Base-by-base conservation (phyloP, 2,329 filamentous ascomycete species). In the Leptodontidium sp. region DNA sequence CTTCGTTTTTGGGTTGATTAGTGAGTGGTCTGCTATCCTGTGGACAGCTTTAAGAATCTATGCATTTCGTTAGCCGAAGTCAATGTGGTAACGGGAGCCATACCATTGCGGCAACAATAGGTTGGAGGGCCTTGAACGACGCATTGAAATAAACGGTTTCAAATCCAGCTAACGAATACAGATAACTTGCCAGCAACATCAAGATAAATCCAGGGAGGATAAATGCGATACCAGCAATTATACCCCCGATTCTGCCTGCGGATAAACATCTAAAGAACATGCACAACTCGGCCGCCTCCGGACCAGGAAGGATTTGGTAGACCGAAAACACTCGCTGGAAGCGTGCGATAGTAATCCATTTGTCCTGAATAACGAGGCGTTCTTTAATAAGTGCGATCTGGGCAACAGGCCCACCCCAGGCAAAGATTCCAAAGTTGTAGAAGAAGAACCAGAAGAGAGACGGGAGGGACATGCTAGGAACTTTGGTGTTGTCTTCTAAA, bases 231-330 rank as follows among this genome's bases (percentile, higher is more conserved):
- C 67, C 67, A 61, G 67, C 67, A 43, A 68, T 53, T 35, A 68
- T 68, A 55, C 67, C 67, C 4, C 78, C 78, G 17, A 79, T 66
- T 68, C 77, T 76, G 8, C 78, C 78, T 47, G 75, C 76, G 21
- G 77, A 78, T 66, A 80, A 67, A 66, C 77, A 79, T 32, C 78
- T 77, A 70, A 80, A 79, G 70, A 79, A 80, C 77, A 79, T 80
- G 68, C 77, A 80, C 55, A 80, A 70, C 63, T 79, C 77, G 40
- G 77, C 77, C 17, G 77, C 78, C 69, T 79, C 78, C 12, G 77
- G 78, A 4, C 78, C 78, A 52, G 78, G 78, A 14, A 80, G 75
- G 62, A 79, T 78, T 69, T 80, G 77, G 69, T 80, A 80, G 57
- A 80, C 77, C 45, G 77, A 72, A 61, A 80, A 80, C 59, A 79